phyloP scores from a whole-genome alignment of 495 filamentous ascomycete genomes.

The Penicillium egyptiacum region DNA sequence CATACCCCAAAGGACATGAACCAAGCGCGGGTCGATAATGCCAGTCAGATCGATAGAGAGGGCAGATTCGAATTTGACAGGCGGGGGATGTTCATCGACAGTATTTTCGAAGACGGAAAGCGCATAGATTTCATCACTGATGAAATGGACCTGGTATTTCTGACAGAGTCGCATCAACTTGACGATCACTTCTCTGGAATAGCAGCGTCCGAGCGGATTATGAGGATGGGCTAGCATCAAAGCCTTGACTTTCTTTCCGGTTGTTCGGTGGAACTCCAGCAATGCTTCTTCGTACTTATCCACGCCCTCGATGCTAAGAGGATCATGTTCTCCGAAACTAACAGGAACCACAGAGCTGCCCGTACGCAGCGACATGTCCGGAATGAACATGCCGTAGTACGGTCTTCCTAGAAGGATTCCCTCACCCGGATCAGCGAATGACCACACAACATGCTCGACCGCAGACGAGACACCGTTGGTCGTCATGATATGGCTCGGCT shows the following conservation, averaged over 20 bases:
- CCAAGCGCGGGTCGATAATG: conserved; percentile 48
- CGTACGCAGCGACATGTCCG: conserved; percentile 27
- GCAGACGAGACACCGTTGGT: conserved; percentile 50
- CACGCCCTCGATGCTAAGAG: conserved; percentile 43
- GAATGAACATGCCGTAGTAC: conserved; percentile 51
- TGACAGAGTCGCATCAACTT: conserved; percentile 54
- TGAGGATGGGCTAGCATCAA: conserved; percentile 61
- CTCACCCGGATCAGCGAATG: conserved; percentile 48
- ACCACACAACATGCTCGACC: conserved; percentile 46
- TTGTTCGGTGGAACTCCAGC: conserved; percentile 21
- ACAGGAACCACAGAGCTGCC: conserved; percentile 43
- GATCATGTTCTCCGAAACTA: conserved; percentile 45
- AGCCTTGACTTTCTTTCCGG: conserved; percentile 43
- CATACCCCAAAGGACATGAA: conserved; percentile 64
- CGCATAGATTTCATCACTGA: conserved; percentile 66
- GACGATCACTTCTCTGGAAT: conserved; percentile 47
- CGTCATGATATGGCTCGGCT: conserved; percentile 41
- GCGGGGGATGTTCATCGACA: conserved; percentile 22
- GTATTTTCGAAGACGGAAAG: conserved; percentile 51
- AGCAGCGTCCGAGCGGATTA: conserved; percentile 61
- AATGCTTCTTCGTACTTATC: conserved; percentile 44
- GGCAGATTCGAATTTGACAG: conserved; percentile 51
- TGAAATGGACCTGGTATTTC: conserved; percentile 55
- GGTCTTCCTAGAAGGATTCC: conserved; percentile 51
- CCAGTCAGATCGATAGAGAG: conserved; percentile 47